Conservation (phyloP, 2,329 filamentous ascomycete species). For the Cladosporium phlei region DNA sequence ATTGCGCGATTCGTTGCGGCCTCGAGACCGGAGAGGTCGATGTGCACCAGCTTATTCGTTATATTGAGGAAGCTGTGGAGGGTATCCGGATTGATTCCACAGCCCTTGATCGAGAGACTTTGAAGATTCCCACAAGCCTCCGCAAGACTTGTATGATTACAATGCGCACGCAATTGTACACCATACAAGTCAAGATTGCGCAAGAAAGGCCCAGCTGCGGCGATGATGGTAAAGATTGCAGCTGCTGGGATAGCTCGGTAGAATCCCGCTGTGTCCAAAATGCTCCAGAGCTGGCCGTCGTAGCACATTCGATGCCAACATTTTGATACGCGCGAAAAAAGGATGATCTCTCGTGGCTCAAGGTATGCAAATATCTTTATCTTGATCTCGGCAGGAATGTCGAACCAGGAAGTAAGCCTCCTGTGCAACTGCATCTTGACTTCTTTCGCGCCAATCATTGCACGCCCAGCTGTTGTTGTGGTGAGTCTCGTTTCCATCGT, state of each 20-base stretch:
- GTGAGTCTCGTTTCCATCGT: slow-evolving; percentile 42
- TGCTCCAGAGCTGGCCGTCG: slow-evolving; percentile 89
- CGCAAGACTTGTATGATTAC: slow-evolving; percentile 70
- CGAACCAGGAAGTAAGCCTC: slow-evolving; percentile 73
- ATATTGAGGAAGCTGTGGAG: slow-evolving; percentile 74
- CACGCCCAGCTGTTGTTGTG: slow-evolving; percentile 25
- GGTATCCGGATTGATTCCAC: slow-evolving; percentile 71
- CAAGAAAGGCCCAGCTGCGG: slow-evolving; percentile 80
- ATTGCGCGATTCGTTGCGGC: slow-evolving; percentile 79
- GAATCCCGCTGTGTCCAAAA: slow-evolving; percentile 73
- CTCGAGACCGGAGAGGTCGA: slow-evolving; percentile 79
- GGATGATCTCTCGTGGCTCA: slow-evolving; percentile 73
- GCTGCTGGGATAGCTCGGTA: slow-evolving; percentile 82
- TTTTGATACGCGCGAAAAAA: slow-evolving; percentile 70
- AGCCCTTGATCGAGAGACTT: slow-evolving; percentile 84
- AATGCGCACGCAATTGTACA: slow-evolving; percentile 79
- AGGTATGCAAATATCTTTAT: slow-evolving; percentile 73
- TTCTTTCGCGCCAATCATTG: slow-evolving; percentile 33
- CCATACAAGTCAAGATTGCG: slow-evolving; percentile 85
- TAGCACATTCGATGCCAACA: slow-evolving; percentile 79
- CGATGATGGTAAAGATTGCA: slow-evolving; percentile 78
- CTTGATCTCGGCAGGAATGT: slow-evolving; percentile 77
- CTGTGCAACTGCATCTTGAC: slow-evolving; percentile 22
- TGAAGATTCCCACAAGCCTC: slow-evolving; percentile 81
- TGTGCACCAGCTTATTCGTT: slow-evolving; percentile 72